A percentile compares a stretch with the other conserved stretches of the same genome.
Evolutionary conservation across 345 rosid species (phyloP).

Genomic region (Laguncularia racemosa): DNA sequence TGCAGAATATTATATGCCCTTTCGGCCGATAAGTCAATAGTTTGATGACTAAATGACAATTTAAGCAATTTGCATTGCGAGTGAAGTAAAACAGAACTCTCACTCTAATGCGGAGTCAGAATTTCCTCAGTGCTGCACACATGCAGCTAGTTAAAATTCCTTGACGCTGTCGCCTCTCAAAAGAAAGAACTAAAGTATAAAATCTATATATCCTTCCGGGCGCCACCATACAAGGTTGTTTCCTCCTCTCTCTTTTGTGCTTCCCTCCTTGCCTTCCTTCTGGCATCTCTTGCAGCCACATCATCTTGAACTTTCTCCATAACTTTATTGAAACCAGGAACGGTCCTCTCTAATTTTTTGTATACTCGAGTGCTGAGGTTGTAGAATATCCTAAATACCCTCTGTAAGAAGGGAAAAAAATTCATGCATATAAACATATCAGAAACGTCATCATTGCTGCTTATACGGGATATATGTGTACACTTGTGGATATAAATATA

Average conservation of each 20-base stretch:
- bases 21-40: no score
- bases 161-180: no score
- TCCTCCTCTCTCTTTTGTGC: slow-evolving; percentile 26
- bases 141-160: no score
- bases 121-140: no score
- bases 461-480: neutral
- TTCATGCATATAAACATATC: neutral
- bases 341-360: slow-evolving; percentile 25
- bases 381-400: slow-evolving; percentile 28
- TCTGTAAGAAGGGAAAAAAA: slow-evolving; percentile 25
- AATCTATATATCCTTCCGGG: slow-evolving; percentile 7
- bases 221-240: slow-evolving; percentile 11
- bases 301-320: slow-evolving; percentile 50
- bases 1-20: no score
- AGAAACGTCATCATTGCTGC: neutral
- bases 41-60: no score
- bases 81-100: no score
- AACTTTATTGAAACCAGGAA: slow-evolving; percentile 52
- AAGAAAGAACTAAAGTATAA: no score
- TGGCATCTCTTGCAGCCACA: slow-evolving; percentile 19
- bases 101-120: no score
- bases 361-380: slow-evolving; percentile 32
- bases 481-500: no score
- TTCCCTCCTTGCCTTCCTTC: slow-evolving; percentile 30
- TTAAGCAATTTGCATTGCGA: no score